phyloP scores from a whole-genome alignment of 306 rosid genomes.

The Crotalaria pallida region DNA sequence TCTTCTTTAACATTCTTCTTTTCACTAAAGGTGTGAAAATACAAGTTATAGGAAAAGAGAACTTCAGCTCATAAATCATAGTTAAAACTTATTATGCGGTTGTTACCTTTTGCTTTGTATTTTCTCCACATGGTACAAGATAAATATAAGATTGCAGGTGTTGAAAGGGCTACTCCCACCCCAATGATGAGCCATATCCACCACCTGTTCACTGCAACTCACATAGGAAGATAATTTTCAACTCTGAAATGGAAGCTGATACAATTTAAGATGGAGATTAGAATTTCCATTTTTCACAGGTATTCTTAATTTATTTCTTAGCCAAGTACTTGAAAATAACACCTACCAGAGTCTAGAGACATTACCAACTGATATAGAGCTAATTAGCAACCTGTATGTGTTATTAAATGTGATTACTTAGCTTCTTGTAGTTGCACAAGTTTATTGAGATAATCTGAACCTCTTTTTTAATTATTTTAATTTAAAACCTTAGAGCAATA shows the following conservation, averaged over 20 bases:
- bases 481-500: not conserved
- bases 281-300: not conserved
- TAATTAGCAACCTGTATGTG: not conserved
- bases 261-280: not conserved
- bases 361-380: not conserved
- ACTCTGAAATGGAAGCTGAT: not conserved
- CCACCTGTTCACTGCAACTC: constrained; percentile 9
- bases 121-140: not conserved
- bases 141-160: not conserved
- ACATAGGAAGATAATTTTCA: not conserved
- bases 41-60: not conserved
- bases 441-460: not conserved
- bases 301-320: not conserved
- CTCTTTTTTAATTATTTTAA: not conserved
- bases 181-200: constrained; percentile 19
- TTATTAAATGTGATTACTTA: too few species aligned
- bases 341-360: not conserved
- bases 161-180: not conserved
- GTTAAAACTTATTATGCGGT: not conserved
- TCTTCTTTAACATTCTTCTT: not conserved
- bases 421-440: not conserved
- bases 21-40: not conserved
- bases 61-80: not conserved
- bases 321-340: not conserved
- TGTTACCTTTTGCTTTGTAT: not conserved